A percentile compares a stretch with the other conserved stretches of the same genome.
Evolutionary conservation across 2,329 filamentous ascomycete genomes (phyloP).

Genomic region (Cyclaneusma minus): DNA sequence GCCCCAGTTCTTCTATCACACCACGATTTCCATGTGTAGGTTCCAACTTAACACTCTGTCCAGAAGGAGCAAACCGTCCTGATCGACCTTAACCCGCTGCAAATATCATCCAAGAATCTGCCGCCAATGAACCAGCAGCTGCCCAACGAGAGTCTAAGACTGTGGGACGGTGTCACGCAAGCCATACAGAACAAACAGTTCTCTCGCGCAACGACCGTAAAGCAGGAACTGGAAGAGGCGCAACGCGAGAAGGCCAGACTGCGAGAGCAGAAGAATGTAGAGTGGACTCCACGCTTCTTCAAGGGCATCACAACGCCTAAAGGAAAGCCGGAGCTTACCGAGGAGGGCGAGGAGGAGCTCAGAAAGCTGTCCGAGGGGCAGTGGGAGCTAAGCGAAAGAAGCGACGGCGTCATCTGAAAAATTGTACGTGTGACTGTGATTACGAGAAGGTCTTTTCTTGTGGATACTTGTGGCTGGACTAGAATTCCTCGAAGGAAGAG

Average conservation of each 20-base stretch:
- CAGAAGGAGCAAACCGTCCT: conserved; percentile 49
- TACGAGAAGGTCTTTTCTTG: too few relatives aligned
- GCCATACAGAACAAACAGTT: conserved; percentile 77
- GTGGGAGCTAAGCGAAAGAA: conserved; percentile 17
- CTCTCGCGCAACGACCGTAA: conserved; percentile 67
- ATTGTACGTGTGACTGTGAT: too few relatives aligned
- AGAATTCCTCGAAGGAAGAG: too few relatives aligned
- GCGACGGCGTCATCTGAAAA: too few relatives aligned
- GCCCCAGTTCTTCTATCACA: not conserved
- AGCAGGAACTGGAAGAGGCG: conserved; percentile 80
- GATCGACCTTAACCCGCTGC: conserved; percentile 76
- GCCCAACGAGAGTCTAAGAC: conserved; percentile 73
- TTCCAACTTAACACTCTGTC: conserved; percentile 5
- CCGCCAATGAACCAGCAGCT: conserved; percentile 69
- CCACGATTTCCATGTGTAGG: conserved; percentile 2
- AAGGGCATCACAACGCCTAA: conserved; percentile 39
- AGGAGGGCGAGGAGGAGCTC: conserved; percentile 42
- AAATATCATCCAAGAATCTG: conserved; percentile 61
- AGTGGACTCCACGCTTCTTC: conserved; percentile 86
- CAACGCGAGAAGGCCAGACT: conserved; percentile 77
- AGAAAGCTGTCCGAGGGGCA: conserved; percentile 34
- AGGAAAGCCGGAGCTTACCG: conserved; percentile 46
- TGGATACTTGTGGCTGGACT: too few relatives aligned
- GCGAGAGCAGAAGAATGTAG: conserved; percentile 50
- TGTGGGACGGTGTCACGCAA: conserved; percentile 79